A percentile compares a stretch with the other conserved stretches of the same genome.
phyloP scores from a whole-genome alignment of 2,329 filamentous ascomycete species.

The Cladophialophora chaetospira region DNA sequence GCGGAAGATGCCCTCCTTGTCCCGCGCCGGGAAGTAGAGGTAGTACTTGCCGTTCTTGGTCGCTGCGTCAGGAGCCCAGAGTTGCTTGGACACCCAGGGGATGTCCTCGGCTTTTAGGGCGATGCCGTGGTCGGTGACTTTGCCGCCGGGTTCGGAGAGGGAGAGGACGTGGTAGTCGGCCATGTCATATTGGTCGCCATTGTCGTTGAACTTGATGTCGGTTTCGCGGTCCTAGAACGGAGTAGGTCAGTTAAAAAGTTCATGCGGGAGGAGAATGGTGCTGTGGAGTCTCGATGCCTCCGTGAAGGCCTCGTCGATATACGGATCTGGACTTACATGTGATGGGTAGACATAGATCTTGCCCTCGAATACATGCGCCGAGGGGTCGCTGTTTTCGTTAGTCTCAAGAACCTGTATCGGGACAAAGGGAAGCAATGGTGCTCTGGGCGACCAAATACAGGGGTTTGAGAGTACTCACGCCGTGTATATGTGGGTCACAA shows the following conservation, averaged over 20 bases:
- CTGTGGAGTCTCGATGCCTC: too few species aligned
- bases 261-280: background rate
- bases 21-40: constrained; percentile 75
- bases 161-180: constrained; percentile 79
- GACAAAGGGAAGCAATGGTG: too few species aligned
- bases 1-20: constrained; percentile 69
- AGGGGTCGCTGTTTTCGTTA: too few species aligned
- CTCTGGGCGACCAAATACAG: too few species aligned
- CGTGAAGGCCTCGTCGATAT: too few species aligned
- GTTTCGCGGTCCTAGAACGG: constrained; percentile 68
- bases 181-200: constrained; percentile 86
- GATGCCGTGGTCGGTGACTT: constrained; percentile 72
- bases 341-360: constrained; percentile 79
- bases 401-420: too few species aligned
- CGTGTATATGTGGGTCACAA: constrained; percentile 75
- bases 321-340: constrained; percentile 23
- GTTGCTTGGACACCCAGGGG: constrained; percentile 76
- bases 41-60: constrained; percentile 63
- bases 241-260: background rate
- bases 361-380: constrained; percentile 75
- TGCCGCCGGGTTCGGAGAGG: constrained; percentile 55
- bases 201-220: constrained; percentile 75
- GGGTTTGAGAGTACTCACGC: too few species aligned
- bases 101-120: constrained; percentile 66
- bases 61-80: constrained; percentile 79